Evolutionary conservation across 164 flowering plant genomes (phyloP).

Genomic region (Amborella trichopoda): DNA sequence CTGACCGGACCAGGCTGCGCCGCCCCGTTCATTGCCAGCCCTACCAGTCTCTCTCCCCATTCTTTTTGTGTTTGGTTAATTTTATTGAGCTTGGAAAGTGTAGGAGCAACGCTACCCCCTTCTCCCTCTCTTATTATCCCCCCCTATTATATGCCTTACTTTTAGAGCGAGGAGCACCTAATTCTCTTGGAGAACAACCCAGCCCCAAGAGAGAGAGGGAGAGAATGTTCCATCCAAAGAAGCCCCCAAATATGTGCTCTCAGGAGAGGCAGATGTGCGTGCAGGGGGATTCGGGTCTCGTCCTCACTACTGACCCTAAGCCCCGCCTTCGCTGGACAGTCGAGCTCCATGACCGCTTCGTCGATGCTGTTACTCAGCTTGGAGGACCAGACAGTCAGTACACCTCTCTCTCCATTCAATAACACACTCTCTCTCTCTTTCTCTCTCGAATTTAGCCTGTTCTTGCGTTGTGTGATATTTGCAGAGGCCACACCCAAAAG

Average conservation of each 20-base stretch:
- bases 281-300: constrained; percentile 94
- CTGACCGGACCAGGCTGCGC: too few relatives aligned
- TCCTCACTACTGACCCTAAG: constrained; percentile 98
- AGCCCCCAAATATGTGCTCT: constrained; percentile 72
- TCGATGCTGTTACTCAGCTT: constrained; percentile 96
- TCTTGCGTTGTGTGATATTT: constrained; percentile 2
- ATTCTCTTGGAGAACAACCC: constrained; percentile 13
- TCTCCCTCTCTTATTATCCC: too few relatives aligned
- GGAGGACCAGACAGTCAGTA: constrained; percentile 97
- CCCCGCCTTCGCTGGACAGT: constrained; percentile 98
- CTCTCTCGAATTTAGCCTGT: not conserved
- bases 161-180: not conserved
- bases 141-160: not conserved
- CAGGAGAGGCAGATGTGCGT: constrained; percentile 69
- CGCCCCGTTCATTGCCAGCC: not conserved
- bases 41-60: not conserved
- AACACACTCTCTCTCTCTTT: not conserved
- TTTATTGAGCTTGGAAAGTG: too few relatives aligned
- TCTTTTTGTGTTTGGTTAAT: not conserved
- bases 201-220: too few relatives aligned
- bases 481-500: constrained; percentile 97
- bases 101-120: too few relatives aligned
- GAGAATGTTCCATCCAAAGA: constrained; percentile 92
- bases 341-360: constrained; percentile 96
- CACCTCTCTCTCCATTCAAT: not conserved